Evolutionary conservation across 2,329 filamentous ascomycete genomes (phyloP), one percentile per base, ranked within the genome.

Genomic region (Rutstroemia sp.): DNA sequence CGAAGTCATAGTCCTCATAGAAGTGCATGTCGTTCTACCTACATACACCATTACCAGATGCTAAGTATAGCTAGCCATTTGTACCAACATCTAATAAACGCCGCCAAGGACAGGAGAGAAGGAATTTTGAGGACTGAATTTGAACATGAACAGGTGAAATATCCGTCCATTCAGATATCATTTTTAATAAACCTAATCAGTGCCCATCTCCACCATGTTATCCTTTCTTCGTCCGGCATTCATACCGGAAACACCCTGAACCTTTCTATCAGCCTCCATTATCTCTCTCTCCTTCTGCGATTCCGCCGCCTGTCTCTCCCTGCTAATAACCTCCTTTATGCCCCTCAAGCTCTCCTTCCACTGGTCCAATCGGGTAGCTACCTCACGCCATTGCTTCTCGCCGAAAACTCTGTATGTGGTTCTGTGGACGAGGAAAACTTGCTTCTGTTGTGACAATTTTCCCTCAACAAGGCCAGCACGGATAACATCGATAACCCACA

Each of bases 401-500:
- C 90, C 90, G 69, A 99, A 99, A 54, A 96, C 92, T 61, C 94
- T 87, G 81, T 97, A 96, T 59, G 91, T 96, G 67, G 90, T 90
- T 71, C 94, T 86, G 79, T 99, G 94, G 61, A 99, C 90, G 54
- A 96, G 80, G 80, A 99, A 97, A 62, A 92, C 88, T 71, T 90
- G 83, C 72, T 90, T 91, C 71, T 92, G 82, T 77, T 99, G 94
- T 58, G 88, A 94, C 65, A 99, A 84, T 76, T 95, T 95, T 71
- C 94, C 94, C 78, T 99, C 94, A 52, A 99, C 90, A 39, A 99
- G 84, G 37, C 92, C 91, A 49, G 92, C 90, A 65, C 94, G 90
- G 75, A 99, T 96, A 65, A 95, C 92, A 72, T 99, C 94, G 69
- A 99, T 99, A 64, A 95, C 90, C 94, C 94, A 99, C 81, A 92